Evolutionary conservation across 2,329 filamentous ascomycete species (phyloP), one percentile per base, ranked within the genome.

Genomic region (Onygenales sp.): DNA sequence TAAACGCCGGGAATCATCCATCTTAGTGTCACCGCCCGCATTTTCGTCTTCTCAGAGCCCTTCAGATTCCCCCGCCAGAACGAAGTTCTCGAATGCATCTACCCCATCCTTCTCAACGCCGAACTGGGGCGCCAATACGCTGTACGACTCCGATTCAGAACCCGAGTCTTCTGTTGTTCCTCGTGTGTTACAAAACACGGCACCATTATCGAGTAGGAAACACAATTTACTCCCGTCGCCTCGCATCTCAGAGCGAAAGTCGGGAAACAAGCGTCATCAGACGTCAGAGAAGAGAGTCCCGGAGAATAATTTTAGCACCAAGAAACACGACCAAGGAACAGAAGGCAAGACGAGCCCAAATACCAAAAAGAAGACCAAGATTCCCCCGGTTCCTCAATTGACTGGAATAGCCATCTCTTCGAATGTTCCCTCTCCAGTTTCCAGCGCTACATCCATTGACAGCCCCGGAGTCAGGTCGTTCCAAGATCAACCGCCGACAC

Each of bases 1-100:
- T 8, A 51, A 54, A 27, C 35, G 36, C n/a, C 49, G 57, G 14
- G 49, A 43, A 35, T 57, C 57, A n/a, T 49, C 48, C 13, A 48
- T n/a, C 8, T 13, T 52, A 33, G 45, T 51, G 14, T 17, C 45
- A 10, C n/a, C 31, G 14, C 21, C 21, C 21, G 21, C 21, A 27
- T 27, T 27, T 27, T 27, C 21, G 21, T 27, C 21, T 5, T 27
- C 21, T 27, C 21, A 27, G 21, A 27, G 21, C 21, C 21, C 21
- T 5, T 14, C 38, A 21, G 43, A 44, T 4, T 43, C 42, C 21
- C 44, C 53, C 13, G 46, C 41, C 17, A 38, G 39, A 17, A 46
- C 52, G 5, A 47, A 41, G 14, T 51, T 45, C 21, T 50, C 53
- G 2, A 51, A 50, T 51, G 42, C 51, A 7, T 47, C 43, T 27